Evolutionary conservation across 345 rosid species (phyloP), one percentile per base, ranked within the genome.

Genomic region (Anacardium occidentale): DNA sequence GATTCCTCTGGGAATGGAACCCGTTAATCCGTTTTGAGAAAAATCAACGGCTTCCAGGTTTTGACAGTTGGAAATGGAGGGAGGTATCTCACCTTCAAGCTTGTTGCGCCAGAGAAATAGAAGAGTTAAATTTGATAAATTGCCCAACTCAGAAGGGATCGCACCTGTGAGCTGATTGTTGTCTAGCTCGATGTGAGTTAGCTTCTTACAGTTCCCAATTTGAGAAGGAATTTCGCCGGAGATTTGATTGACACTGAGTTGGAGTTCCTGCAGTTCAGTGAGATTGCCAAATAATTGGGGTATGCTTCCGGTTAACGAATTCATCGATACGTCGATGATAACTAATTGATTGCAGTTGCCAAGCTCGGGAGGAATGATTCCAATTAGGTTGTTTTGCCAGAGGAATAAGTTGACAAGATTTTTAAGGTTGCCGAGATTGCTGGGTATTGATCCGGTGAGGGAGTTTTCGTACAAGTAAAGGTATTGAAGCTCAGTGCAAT

Each of bases 61-160:
- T 67, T 26, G 85, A 77, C 98, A 91, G 55, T 76, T 69, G 29
- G 94, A 86, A 59, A 94, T 81, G 74, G 88, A 80, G 4, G 70
- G 48, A 0, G 96, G 98, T 61, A 94, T 90, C 73, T 61, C 82
- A 17, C 98, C 94, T 72, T 91, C 90, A 21, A 94, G 85, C 76
- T 81, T 84, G 83, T 94, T 91, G 84, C 84, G 91, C 97, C 97
- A 94, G 2, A 91, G 82, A 74, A 86, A 91, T 71, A 94, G 80
- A 34, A 91, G 78, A 9, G 94, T 83, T 69, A 94, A 81, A 72
- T 91, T 86, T 8, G 78, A 69, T 6, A 94, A 77, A 51, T 84
- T 82, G 4, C 91, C 88, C 34, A 94, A 74, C 68, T 85, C 88
- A 2, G 83, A 54, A 22, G 98, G 98, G 53, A 94, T 87, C 24